Conservation (phyloP, 2,329 filamentous ascomycete genomes). For the Cordyceps javanica region DNA sequence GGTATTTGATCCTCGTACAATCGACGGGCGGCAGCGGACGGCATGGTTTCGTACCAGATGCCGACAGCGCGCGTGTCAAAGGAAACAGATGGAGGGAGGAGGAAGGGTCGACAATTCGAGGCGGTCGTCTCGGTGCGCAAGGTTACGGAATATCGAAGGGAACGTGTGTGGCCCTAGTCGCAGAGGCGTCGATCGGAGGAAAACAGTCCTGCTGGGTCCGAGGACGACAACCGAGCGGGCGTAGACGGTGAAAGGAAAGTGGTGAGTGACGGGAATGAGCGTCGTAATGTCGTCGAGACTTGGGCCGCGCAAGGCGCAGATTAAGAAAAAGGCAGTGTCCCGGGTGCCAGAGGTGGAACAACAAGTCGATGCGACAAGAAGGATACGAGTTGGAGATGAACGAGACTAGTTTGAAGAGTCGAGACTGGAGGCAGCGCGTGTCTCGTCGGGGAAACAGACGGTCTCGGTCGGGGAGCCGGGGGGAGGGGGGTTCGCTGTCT, state of each 20-base stretch:
- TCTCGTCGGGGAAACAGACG: slow-evolving; percentile 3
- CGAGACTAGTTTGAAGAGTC: background rate
- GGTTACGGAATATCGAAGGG: background rate
- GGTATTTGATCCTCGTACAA: slow-evolving; percentile 66
- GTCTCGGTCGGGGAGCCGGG: slow-evolving; percentile 2
- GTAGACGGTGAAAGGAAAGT: slow-evolving; percentile 17
- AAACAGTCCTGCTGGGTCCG: slow-evolving; percentile 13
- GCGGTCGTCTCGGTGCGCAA: background rate
- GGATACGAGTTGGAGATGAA: background rate
- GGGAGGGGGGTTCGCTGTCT: no score
- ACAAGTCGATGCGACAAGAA: background rate
- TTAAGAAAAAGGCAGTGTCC: background rate
- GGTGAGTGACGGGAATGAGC: background rate
- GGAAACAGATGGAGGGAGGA: background rate
- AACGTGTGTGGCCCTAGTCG: background rate
- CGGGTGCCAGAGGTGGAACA: background rate
- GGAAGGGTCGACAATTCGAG: background rate
- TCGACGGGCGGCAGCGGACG: slow-evolving; percentile 54
- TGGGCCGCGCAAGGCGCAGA: slow-evolving; percentile 8
- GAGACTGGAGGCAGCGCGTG: background rate
- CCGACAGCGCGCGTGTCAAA: background rate
- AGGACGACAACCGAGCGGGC: slow-evolving; percentile 17
- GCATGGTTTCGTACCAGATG: slow-evolving; percentile 40
- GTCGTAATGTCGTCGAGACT: slow-evolving; percentile 10
- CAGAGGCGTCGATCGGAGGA: slow-evolving; percentile 8